Evolutionary conservation across 139 green algal genomes (phyloP), one percentile per base, ranked within the genome.

Genomic region (Chlorella sp.): DNA sequence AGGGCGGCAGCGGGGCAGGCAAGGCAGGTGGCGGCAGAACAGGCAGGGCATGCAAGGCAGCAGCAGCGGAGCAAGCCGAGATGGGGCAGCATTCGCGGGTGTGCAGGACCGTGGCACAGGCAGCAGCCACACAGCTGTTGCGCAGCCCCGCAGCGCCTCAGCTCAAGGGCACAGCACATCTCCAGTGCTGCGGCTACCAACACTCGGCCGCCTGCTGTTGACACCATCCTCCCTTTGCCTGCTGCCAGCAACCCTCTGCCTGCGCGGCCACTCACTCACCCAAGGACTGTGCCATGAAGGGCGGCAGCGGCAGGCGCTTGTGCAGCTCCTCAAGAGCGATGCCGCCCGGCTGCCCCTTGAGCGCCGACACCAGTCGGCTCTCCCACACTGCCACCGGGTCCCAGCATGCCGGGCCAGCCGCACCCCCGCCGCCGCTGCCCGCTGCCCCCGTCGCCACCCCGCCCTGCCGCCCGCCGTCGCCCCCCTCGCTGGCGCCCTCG

Each of bases 321-420:
- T 76, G 82, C 84, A 88, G 30, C 28, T 88, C 39, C 39, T n/a
- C 66, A 28, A 88, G 19, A 11, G 24, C 69, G 34, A 88, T 68
- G 83, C 83, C 84, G 1, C 32, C 76, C 34, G 39, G 30, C 39
- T 22, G 42, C 26, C 26, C n/a, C 0, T 30, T 28, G 66, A 88
- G 68, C 28, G 80, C 12, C 14, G 26, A 12, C 19, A 88, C 18
- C 28, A 75, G 64, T 3, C 24, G 2, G 11, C 12, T 64, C 84
- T 88, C 84, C 84, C 84, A 88, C 22, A 34, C 16, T 68, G 37
- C 39, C 84, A 81, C 19, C 21, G 84, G 84, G 66, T 80, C 71
- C 84, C 84, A 88, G 82, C 73, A 88, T 16, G 48, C 36, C 30
- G 9, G 19, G 19, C 34, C 34, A 57, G 4, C 66, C 71, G 21